Conservation (phyloP, 1,284 basidiomycete genomes). For the Irpex sp. region DNA sequence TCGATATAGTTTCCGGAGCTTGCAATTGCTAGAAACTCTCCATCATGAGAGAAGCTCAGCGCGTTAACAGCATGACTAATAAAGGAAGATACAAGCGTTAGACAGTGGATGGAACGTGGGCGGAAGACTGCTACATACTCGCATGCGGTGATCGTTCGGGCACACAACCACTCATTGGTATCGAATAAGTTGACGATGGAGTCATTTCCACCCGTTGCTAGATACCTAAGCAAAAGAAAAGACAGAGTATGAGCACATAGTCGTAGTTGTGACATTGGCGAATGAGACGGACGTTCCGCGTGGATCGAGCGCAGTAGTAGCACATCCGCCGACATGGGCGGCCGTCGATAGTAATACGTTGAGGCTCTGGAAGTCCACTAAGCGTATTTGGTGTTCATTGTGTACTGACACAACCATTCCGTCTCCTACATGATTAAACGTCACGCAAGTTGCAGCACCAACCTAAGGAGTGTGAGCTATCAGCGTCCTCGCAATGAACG, state of each 20-base stretch:
- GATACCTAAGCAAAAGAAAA: constrained; percentile 42
- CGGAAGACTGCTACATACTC: constrained; percentile 50
- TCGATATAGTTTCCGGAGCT: constrained; percentile 71
- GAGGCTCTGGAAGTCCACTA: constrained; percentile 65
- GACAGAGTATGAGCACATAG: neutral
- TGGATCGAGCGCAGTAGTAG: constrained; percentile 70
- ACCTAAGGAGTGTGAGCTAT: constrained; percentile 18
- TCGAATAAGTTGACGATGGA: constrained; percentile 81
- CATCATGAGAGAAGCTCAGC: constrained; percentile 79
- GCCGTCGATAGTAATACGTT: constrained; percentile 52
- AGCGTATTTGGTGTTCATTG: constrained; percentile 58
- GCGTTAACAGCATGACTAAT: constrained; percentile 63
- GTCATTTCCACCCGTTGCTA: constrained; percentile 75
- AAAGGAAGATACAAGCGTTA: constrained; percentile 2
- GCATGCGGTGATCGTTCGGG: constrained; percentile 70
- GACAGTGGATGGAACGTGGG: neutral
- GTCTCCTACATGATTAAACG: constrained; percentile 71
- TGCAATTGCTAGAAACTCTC: constrained; percentile 75
- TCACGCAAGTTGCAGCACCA: constrained; percentile 50
- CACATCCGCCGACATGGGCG: constrained; percentile 74
- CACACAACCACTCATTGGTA: constrained; percentile 72
- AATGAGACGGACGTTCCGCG: constrained; percentile 49
- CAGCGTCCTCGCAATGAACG: neutral
- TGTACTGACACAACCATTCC: constrained; percentile 61
- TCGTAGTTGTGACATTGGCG: neutral